Base-by-base conservation (phyloP, 139 green algal species). In the Pedinophyceae sp. region DNA sequence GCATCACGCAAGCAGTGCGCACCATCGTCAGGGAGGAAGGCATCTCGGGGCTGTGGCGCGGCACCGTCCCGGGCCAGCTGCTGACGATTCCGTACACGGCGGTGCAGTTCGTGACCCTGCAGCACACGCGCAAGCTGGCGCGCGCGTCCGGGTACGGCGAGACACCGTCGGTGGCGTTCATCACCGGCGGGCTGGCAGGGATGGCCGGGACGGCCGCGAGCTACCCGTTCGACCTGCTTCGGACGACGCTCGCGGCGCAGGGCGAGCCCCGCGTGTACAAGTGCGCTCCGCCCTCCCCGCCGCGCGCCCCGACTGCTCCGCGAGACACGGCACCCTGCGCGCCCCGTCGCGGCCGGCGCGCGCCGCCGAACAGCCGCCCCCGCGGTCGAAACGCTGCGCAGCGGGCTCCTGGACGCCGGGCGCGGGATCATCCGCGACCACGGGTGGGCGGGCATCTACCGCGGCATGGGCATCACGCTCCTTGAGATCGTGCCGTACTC, bases 161-260 rank as follows among this genome's bases (percentile, higher is more conserved):
- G 25, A 38, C 49, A 2, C 46, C 39, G 18, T 52, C 59, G 50
- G 50, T 94, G 2, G 93, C 86, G 0, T 94, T 95, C 50, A 62
- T 73, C 10, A 83, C 71, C 27, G 91, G 91, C 0, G 84, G 81
- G 0, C 10, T 93, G 28, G 87, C 91, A 5, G 91, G 91, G 2
- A 73, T 81, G 20, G 82, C 83, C 0, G 91, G 78, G 20, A 98
- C 91, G 2, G 34, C 93, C 5, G 80, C 74, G 2, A 90, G 79
- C 0, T 98, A 98, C 66, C 91, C 91, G n/a, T 95, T 98, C 64
- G 91, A 98, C 71, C 67, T 97, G n/a, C 78, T 98, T 48, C 70
- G 91, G 17, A 98, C 91, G 15, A 92, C 80, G 1, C 64, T 98
- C 40, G 91, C 91, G 29, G 89, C 87, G 0, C 91, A 98, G 69